Base-by-base conservation (phyloP, 2,329 filamentous ascomycete genomes). In the Paraphaeosphaeria sporulosa region DNA sequence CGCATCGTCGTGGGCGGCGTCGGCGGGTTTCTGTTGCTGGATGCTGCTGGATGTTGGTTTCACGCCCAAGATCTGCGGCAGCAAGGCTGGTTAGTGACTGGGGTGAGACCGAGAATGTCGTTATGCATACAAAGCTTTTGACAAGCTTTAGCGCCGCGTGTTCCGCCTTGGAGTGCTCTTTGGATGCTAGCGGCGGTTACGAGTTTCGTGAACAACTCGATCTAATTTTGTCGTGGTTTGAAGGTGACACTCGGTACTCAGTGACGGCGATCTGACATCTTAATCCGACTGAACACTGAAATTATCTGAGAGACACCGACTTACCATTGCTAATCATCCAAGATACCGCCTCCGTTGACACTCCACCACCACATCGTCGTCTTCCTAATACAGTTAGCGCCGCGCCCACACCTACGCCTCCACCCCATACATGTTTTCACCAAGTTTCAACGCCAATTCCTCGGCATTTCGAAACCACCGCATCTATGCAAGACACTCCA, bases 41-140 rank as follows among this genome's bases (percentile, higher is more conserved):
- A 27, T 27, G 25, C 25, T 27, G 25, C 25, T 27, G 25, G 25
- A 27, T 27, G 25, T 6, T 27, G 25, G 25, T 60, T 48, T 60
- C 54, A 58, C 32, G 54, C 55, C 57, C 46, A 32, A 60, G 49
- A 55, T 55, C 19, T 49, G 58, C 51, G 46, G 58, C 56, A 58
- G 13, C 49, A 52, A 58, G 60, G 57, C 52, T 58, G 8, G 44
- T 19, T 44, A 10, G 52, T 44, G 42, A 47, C 3, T 47, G 50
- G 19, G 34, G 25, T 36, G 32, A 10, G 30, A 30, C 32, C 48
- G 21, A 34, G 38, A 17, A 12, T 23, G 50, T 12, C n/a, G 21
- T 27, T 38, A 30, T 55, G 55, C 21, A 55, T 21, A 43, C 52
- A 12, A 55, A 57, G 48, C 25, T 40, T 58, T 27, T 43, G 50